phyloP scores from a whole-genome alignment of 108 stramenopile species.

The Bacterosira constricta region DNA sequence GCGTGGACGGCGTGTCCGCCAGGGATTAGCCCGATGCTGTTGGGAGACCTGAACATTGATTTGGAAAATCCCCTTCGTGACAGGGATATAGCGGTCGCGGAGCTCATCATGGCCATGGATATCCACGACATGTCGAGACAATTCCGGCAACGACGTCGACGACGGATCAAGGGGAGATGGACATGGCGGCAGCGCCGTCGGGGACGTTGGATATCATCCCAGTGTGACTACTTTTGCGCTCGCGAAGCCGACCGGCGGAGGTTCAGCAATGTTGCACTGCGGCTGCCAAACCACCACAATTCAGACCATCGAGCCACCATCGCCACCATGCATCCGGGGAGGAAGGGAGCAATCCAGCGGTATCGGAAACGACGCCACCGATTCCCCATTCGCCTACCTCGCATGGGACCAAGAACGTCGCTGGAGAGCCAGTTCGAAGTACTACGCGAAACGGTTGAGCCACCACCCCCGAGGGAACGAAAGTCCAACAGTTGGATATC shows the following conservation, averaged over 20 bases:
- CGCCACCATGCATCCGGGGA: not conserved
- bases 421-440: not conserved
- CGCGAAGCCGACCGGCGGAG: not conserved
- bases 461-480: not conserved
- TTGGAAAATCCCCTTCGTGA: not conserved
- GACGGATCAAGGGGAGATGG: not conserved
- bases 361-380: not conserved
- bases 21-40: not conserved
- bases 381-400: not conserved
- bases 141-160: not conserved
- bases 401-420: not conserved
- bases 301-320: not conserved
- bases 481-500: not conserved
- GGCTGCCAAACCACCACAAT: not conserved
- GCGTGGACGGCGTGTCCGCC: not conserved
- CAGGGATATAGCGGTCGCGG: not conserved
- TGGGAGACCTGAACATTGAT: not conserved
- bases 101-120: not conserved
- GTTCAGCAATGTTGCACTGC: not conserved
- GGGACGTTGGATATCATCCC: not conserved
- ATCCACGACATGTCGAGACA: not conserved
- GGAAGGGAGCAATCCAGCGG: not conserved
- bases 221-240: not conserved
- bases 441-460: not conserved
- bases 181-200: not conserved